Percentiles rank a stretch among this genome's conserved stretches.
Conservation (phyloP, 805 yeast genomes). For the Tetrapisispora arboricola region DNA sequence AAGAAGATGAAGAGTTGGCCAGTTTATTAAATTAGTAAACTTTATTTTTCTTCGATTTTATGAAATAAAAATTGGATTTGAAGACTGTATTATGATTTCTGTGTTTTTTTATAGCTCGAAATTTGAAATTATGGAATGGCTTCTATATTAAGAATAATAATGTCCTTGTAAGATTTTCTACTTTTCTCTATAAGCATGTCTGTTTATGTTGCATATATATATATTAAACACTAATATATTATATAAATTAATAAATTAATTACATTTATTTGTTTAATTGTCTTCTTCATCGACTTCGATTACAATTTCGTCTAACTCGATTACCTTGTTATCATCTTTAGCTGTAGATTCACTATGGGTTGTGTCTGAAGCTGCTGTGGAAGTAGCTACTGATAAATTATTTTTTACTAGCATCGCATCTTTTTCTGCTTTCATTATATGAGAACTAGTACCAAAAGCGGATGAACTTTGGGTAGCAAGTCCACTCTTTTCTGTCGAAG, state of each 20-base stretch:
- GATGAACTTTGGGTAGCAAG: too few species aligned
- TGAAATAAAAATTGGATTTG: not conserved
- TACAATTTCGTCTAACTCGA: not conserved
- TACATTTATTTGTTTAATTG: not conserved
- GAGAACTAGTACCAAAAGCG: too few species aligned
- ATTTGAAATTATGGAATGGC: not conserved
- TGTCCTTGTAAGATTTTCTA: not conserved
- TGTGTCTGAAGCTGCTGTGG: too few species aligned
- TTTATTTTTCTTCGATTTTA: too few species aligned
- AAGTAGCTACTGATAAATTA: too few species aligned
- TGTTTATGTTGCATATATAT: not conserved
- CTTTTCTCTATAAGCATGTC: not conserved
- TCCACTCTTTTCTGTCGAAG: not conserved
- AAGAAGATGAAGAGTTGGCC: constrained; percentile 6
- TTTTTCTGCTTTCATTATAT: too few species aligned
- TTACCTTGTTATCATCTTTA: too few species aligned
- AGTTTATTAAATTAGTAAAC: not conserved
- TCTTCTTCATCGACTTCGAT: constrained; percentile 1
- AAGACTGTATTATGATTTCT: too few species aligned
- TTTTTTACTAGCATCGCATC: too few species aligned
- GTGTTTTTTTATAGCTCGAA: too few species aligned
- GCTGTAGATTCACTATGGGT: too few species aligned
- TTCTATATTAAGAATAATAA: not conserved
- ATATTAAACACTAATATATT: not conserved
- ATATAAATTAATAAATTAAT: not conserved